Conservation (phyloP, 495 filamentous ascomycete genomes). For the Podospora pseudocomata region DNA sequence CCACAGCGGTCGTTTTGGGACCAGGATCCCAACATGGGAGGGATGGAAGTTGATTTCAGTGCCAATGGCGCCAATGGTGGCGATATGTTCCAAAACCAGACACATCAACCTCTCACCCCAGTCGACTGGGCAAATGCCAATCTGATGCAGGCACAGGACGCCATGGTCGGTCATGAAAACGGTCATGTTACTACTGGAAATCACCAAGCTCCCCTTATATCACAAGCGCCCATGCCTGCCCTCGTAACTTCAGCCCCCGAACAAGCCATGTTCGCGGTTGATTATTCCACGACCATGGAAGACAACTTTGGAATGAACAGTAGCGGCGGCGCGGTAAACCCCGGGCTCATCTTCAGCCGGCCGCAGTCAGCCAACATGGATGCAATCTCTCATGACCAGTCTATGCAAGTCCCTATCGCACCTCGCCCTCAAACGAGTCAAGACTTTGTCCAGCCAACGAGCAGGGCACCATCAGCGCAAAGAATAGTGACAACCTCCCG, state of each 20-base stretch:
- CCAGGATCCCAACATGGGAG: slow-evolving; percentile 49
- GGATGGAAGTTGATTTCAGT: slow-evolving; percentile 56
- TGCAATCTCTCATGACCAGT: slow-evolving; percentile 31
- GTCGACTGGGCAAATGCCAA: slow-evolving; percentile 49
- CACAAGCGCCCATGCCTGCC: slow-evolving; percentile 38
- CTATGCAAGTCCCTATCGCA: slow-evolving; percentile 31
- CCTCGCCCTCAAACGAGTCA: slow-evolving; percentile 28
- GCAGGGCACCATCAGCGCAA: slow-evolving; percentile 19
- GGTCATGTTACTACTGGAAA: slow-evolving; percentile 28
- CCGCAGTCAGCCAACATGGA: slow-evolving; percentile 45
- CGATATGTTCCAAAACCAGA: slow-evolving; percentile 36
- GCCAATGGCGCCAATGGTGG: slow-evolving; percentile 22
- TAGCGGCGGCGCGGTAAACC: slow-evolving; percentile 39
- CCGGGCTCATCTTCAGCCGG: slow-evolving; percentile 46
- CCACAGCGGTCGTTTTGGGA: slow-evolving; percentile 75
- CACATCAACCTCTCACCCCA: slow-evolving; percentile 40
- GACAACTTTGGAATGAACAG: slow-evolving; percentile 40
- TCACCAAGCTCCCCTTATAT: slow-evolving; percentile 35
- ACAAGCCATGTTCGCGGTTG: slow-evolving; percentile 37
- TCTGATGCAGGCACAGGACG: slow-evolving; percentile 42
- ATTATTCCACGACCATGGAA: slow-evolving; percentile 39
- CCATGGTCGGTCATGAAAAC: slow-evolving; percentile 28
- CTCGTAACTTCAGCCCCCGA: slow-evolving; percentile 38
- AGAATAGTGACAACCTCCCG: slow-evolving; percentile 28
- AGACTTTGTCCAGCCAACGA: slow-evolving; percentile 5